Base-by-base conservation (phyloP, 805 yeast genomes). In the Pichia deserticola region DNA sequence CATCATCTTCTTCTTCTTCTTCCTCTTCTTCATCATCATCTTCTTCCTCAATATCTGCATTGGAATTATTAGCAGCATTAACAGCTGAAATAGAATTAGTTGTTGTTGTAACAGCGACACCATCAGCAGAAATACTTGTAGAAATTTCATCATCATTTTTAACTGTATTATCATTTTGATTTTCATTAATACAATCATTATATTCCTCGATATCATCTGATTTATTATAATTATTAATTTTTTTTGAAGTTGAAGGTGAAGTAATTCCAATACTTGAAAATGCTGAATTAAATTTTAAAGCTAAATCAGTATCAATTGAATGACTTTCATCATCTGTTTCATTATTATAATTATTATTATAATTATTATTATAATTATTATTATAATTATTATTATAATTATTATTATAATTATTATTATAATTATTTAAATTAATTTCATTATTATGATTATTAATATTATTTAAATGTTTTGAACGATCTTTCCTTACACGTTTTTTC, bases 401-500 rank as follows among this genome's bases (percentile, higher is more conserved):
- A 29, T 29, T 29, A 29, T 29, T 29, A 29, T 29, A 6, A 29
- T 6, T 29, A 29, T 29, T 29, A 29, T 30, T 30, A 30, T 3
- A 7, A 30, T 30, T 30, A 30, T 3, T 30, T 6, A 30, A 7
- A 30, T 30, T 30, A 30, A 7, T 30, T 6, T 3, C 9, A 30
- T 30, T 44, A 5, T 38, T 32, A 32, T 38, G 20, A 36, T 20
- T 27, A 33, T 42, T 35, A 13, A 3, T 29, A 13, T 29, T 36
- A n/a, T 34, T 42, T 66, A 20, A 20, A 20, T 20, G 20, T 20
- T 20, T 20, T 20, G 3, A 20, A 20, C 20, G 20, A 54, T 60
- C 69, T 66, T 70, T 79, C 62, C 65, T 74, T 64, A 62, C 67
- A 56, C 60, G 69, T 60, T 58, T 74, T 49, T 62, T 59, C 67